phyloP scores from a whole-genome alignment of 371 early-diverging fungal genomes.

The Blastocladiella emersonii region DNA sequence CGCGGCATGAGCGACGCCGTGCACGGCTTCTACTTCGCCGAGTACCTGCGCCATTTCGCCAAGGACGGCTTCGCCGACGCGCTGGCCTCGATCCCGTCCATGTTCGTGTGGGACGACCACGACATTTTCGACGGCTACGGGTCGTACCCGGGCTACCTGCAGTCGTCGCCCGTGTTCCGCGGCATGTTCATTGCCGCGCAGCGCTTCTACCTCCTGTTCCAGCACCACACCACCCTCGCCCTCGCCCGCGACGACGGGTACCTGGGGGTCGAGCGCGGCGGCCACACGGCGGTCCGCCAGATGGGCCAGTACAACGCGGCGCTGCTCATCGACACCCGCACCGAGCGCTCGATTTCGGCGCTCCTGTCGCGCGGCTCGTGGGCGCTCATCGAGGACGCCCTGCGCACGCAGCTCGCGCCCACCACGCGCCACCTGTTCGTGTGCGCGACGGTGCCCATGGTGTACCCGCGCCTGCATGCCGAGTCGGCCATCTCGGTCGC shows the following conservation, averaged over 20 bases:
- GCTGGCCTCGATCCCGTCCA: constrained; percentile 52
- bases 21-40: constrained; percentile 58
- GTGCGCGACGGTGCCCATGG: constrained; percentile 53
- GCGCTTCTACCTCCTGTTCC: constrained; percentile 71
- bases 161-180: constrained; percentile 38
- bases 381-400: constrained; percentile 37
- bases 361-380: constrained; percentile 47
- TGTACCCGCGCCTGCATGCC: constrained; percentile 56
- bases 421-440: constrained; percentile 50
- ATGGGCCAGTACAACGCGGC: constrained; percentile 51
- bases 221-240: constrained; percentile 60
- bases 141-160: constrained; percentile 67
- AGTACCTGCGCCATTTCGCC: constrained; percentile 54
- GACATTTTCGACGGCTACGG: constrained; percentile 63
- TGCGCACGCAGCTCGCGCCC: constrained; percentile 37
- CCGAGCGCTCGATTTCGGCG: constrained; percentile 48
- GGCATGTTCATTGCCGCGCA: constrained; percentile 47
- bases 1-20: constrained; percentile 36
- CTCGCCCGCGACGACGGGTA: constrained; percentile 44
- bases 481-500: constrained; percentile 22
- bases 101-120: constrained; percentile 23
- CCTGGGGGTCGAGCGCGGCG: constrained; percentile 31
- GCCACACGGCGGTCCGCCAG: constrained; percentile 33
- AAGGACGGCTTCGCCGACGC: constrained; percentile 43
- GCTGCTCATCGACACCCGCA: constrained; percentile 57